These are phyloP conservation scores for Aspergillus sergii DNA, from an alignment of 2,329 filamentous ascomycete species.

Conservation along the genomic window DNA sequence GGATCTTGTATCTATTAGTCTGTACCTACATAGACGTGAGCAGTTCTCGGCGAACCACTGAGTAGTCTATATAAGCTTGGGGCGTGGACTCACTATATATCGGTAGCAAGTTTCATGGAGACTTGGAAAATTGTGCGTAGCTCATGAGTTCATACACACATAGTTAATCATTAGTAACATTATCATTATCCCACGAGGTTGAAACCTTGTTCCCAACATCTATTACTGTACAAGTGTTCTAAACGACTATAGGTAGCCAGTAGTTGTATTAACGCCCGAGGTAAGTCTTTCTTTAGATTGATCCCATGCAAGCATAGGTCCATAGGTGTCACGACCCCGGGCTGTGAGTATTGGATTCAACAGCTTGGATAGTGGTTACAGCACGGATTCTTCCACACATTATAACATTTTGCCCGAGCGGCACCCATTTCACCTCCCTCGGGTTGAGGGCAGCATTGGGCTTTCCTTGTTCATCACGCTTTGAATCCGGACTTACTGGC, in stretches of 20 bases:
- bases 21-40: not conserved
- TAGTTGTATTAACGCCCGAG: not conserved
- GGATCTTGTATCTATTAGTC: not conserved
- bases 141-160: not conserved
- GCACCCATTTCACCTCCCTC: slow-evolving; percentile 70
- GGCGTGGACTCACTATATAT: not conserved
- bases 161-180: not conserved
- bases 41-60: not conserved
- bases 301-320: not conserved
- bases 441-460: slow-evolving; percentile 67
- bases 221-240: not conserved
- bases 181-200: not conserved
- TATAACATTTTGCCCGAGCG: slow-evolving; percentile 80
- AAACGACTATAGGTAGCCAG: not conserved
- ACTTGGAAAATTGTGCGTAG: not conserved
- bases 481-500: slow-evolving; percentile 70
- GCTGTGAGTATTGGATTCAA: slow-evolving; percentile 7
- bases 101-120: not conserved
- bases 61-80: not conserved
- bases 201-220: not conserved
- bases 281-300: not conserved
- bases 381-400: slow-evolving; percentile 67
- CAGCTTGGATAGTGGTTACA: not conserved
- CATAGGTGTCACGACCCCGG: slow-evolving; percentile 1
- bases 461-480: slow-evolving; percentile 52